Evolutionary conservation across 2,329 filamentous ascomycete genomes (phyloP).

Genomic region (Monilinia polystroma): DNA sequence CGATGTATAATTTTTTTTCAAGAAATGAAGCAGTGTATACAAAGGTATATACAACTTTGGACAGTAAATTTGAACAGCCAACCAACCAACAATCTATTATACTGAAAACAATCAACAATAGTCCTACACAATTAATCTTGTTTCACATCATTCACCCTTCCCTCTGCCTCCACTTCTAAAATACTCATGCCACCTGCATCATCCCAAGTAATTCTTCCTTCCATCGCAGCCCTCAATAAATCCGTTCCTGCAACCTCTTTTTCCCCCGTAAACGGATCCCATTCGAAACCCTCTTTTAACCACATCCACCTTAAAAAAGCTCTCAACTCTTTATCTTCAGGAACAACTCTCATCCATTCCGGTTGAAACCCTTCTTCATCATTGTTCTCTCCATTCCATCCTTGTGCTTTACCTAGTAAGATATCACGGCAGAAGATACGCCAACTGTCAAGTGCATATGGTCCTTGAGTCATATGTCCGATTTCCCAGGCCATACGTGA

Average conservation of each 20-base stretch:
- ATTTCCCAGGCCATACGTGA: conserved; percentile 66
- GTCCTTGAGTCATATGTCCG: conserved; percentile 76
- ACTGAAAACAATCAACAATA: neutral
- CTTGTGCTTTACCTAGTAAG: conserved; percentile 62
- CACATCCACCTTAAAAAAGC: conserved; percentile 90
- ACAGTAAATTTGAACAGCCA: neutral
- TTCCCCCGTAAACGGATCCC: conserved; percentile 72
- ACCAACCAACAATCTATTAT: neutral
- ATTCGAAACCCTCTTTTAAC: conserved; percentile 81
- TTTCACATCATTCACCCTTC: neutral
- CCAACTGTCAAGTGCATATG: conserved; percentile 87
- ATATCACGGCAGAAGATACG: conserved; percentile 88
- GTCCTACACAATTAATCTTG: neutral
- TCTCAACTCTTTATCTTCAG: conserved; percentile 83
- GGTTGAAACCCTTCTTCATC: conserved; percentile 66
- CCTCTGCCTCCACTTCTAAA: conserved; percentile 38
- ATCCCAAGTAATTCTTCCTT: conserved; percentile 51
- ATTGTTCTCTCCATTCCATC: conserved; percentile 65
- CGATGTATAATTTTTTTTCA: neutral
- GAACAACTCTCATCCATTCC: conserved; percentile 86
- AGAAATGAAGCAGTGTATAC: neutral
- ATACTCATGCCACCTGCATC: conserved; percentile 41
- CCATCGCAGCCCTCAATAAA: conserved; percentile 56
- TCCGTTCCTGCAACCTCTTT: conserved; percentile 53
- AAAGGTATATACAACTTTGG: neutral